Percentiles rank a stretch among this genome's conserved stretches.
phyloP scores from a whole-genome alignment of 2,329 filamentous ascomycete species.

The Arthrobotrys entomopaga region DNA sequence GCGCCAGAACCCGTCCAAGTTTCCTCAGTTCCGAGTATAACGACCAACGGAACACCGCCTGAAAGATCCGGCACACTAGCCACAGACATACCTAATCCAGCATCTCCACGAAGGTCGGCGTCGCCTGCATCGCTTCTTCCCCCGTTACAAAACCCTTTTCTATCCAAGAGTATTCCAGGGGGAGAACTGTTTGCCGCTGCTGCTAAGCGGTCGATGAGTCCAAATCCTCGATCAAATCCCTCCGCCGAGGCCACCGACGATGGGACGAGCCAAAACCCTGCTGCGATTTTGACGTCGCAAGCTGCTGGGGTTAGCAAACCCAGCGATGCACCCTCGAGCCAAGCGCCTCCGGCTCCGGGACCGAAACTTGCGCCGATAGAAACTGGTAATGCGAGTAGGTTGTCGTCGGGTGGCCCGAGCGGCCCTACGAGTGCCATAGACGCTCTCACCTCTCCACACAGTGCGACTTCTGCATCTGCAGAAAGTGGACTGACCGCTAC shows the following conservation, averaged over 20 bases:
- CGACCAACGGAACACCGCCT: slow-evolving; percentile 54
- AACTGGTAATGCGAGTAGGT: slow-evolving; percentile 32
- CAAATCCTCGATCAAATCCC: slow-evolving; percentile 29
- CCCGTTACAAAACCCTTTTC: slow-evolving; percentile 36
- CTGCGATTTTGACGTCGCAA: slow-evolving; percentile 48
- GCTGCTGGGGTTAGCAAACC: slow-evolving; percentile 33
- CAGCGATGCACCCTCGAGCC: slow-evolving; percentile 32
- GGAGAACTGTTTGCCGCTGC: slow-evolving; percentile 32
- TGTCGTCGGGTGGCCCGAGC: slow-evolving; percentile 39
- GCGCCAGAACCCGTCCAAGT: slow-evolving; percentile 54
- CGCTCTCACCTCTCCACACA: slow-evolving; percentile 41
- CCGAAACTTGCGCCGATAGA: slow-evolving; percentile 52
- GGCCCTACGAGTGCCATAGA: slow-evolving; percentile 43
- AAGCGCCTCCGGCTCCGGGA: slow-evolving; percentile 44
- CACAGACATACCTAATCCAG: slow-evolving; percentile 46
- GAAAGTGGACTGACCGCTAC: slow-evolving; percentile 52
- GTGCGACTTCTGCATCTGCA: slow-evolving; percentile 49
- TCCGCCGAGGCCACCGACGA: slow-evolving; percentile 32
- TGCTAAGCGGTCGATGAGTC: slow-evolving; percentile 39
- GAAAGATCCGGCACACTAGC: slow-evolving; percentile 52
- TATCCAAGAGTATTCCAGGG: slow-evolving; percentile 39
- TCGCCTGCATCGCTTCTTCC: slow-evolving; percentile 50
- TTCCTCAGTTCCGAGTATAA: slow-evolving; percentile 53
- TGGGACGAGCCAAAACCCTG: slow-evolving; percentile 48
- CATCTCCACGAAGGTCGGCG: slow-evolving; percentile 49